Evolutionary conservation across 768 basidiomycete species (phyloP), one percentile per base, ranked within the genome.

Genomic region (Collybia sordida): DNA sequence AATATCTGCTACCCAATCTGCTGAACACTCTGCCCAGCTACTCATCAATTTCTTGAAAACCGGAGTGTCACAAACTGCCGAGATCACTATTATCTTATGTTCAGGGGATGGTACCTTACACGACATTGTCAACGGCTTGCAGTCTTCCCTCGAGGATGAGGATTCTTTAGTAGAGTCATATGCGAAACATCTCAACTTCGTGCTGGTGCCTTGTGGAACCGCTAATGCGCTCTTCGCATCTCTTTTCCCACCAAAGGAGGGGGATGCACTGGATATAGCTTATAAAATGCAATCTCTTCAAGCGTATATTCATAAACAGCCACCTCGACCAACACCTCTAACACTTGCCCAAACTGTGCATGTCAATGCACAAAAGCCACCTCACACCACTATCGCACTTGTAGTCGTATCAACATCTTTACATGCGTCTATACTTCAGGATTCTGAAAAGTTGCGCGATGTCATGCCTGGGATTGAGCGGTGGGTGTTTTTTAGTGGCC

Each of bases 101-200:
- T 93, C 94, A 4, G 95, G 95, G 6, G 95, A 98, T 66, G 95
- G 95, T 15, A 97, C 94, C 1, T 72, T 93, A 34, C 91, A 96
- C 64, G 94, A 98, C 59, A 80, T 96, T 54, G 75, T 94, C 61
- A 88, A 87, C 53, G 75, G 75, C 9, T 62, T 31, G 11, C 31
- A 91, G 27, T 65, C 72, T 31, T 60, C 62, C 19, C 55, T 59
- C 15, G 28, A 55, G 15, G 44, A 60, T 35, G 61, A 56, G 18
- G 63, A 58, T 17, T 55, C 51, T 15, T 43, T 55, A 4, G 54
- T 49, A 14, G 42, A 49, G 3, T 51, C 50, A 18, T 51, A 57
- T 21, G 57, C 56, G 28, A 60, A 59, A 42, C 31, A 31, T 14
- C 56, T 85, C 48, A 60, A 59, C 27, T 71, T 86, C 52, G 82